A percentile compares a stretch with the other conserved stretches of the same genome.
Conservation (phyloP, 371 early-diverging fungal species). For the Blakeslea trispora region DNA sequence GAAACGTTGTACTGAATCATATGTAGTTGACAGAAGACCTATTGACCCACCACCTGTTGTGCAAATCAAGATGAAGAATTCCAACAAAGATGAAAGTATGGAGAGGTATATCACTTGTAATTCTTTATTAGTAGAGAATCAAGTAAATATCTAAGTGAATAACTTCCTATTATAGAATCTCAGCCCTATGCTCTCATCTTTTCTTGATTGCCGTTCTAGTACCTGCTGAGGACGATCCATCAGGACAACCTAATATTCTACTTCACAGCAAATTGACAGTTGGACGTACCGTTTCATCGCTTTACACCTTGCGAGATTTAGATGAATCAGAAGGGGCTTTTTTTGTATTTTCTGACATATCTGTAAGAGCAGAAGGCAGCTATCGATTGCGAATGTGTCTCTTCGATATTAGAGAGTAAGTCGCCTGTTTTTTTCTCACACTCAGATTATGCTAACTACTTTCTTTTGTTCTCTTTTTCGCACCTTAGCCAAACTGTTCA, state of each 20-base stretch:
- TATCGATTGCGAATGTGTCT: constrained; percentile 88
- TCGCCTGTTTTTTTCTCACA: neutral
- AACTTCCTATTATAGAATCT: constrained; percentile 14
- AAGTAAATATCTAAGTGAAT: neutral
- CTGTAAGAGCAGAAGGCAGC: constrained; percentile 85
- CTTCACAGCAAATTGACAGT: constrained; percentile 39
- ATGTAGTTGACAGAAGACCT: constrained; percentile 47
- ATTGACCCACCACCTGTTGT: constrained; percentile 53
- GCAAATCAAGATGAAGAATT: constrained; percentile 28
- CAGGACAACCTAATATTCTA: constrained; percentile 17
- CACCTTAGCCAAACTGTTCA: constrained; percentile 19
- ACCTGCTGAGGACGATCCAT: constrained; percentile 18
- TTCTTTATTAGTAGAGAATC: neutral
- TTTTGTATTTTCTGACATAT: constrained; percentile 94
- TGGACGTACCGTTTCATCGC: constrained; percentile 64
- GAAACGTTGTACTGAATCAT: neutral
- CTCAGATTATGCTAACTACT: neutral
- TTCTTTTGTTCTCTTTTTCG: neutral
- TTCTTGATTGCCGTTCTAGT: constrained; percentile 41
- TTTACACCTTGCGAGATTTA: constrained; percentile 61
- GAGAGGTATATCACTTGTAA: constrained; percentile 4
- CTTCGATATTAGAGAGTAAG: constrained; percentile 79
- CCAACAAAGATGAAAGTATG: constrained; percentile 4
- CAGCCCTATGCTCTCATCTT: constrained; percentile 27
- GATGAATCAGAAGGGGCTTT: constrained; percentile 80